A percentile compares a stretch with the other conserved stretches of the same genome.
phyloP scores from a whole-genome alignment of 805 yeast genomes.

The Candida quercuum region DNA sequence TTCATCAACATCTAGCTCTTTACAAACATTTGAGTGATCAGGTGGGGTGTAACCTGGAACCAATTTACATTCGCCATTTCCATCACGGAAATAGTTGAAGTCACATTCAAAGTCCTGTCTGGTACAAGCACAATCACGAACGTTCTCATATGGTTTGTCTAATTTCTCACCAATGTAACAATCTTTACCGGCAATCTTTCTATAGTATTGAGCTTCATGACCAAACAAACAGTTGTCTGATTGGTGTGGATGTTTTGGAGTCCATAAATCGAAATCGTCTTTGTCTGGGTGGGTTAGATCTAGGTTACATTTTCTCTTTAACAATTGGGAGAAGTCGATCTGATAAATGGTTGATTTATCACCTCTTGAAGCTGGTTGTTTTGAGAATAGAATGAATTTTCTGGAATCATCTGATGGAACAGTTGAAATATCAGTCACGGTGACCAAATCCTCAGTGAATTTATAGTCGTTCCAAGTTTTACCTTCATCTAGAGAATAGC shows the following conservation, averaged over 20 bases:
- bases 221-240: conserved; percentile 62
- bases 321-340: conserved; percentile 51
- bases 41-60: conserved; percentile 69
- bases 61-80: conserved; percentile 81
- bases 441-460: conserved; percentile 53
- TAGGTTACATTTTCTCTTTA: conserved; percentile 50
- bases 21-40: conserved; percentile 60
- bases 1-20: conserved; percentile 50
- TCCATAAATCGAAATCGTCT: conserved; percentile 61
- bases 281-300: conserved; percentile 37
- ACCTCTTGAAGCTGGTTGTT: conserved; percentile 39
- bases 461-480: conserved; percentile 61
- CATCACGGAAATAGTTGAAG: conserved; percentile 64
- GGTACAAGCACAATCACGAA: conserved; percentile 75
- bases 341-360: conserved; percentile 42
- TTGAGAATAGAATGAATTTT: conserved; percentile 63
- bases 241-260: conserved; percentile 51
- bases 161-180: conserved; percentile 69
- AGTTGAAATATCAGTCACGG: conserved; percentile 72
- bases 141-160: conserved; percentile 46
- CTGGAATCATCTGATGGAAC: conserved; percentile 89
- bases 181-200: conserved; percentile 48
- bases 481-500: conserved; percentile 78
- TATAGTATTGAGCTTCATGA: conserved; percentile 54
- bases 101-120: conserved; percentile 93